A percentile compares a stretch with the other conserved stretches of the same genome.
phyloP scores from a whole-genome alignment of 2,329 filamentous ascomycete genomes.

The Penicillium vulpinum region DNA sequence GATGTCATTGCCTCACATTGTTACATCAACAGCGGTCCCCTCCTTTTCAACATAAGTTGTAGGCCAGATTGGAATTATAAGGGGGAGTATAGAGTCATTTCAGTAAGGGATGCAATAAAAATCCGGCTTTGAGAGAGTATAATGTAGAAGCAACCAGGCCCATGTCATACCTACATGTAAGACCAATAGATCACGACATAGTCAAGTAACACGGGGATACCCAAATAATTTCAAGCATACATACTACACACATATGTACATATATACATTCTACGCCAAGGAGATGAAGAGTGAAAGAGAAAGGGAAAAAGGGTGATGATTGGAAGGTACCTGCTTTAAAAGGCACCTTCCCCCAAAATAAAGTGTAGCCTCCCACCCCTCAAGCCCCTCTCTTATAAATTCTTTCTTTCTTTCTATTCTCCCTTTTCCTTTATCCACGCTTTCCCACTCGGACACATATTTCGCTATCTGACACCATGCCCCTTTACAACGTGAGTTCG shows the following conservation, averaged over 20 bases:
- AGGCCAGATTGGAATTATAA: background rate
- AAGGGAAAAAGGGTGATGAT: background rate
- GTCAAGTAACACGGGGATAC: background rate
- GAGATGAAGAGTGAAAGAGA: background rate
- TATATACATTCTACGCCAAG: background rate
- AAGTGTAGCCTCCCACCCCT: background rate
- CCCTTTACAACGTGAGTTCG: slow-evolving; percentile 41
- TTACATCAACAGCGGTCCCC: background rate
- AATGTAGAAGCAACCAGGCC: background rate
- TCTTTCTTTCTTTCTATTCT: background rate
- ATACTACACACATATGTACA: background rate
- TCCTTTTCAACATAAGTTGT: background rate
- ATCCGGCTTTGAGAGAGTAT: background rate
- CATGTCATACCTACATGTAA: background rate
- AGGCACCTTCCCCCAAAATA: background rate
- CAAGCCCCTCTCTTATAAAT: background rate
- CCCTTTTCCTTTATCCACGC: background rate
- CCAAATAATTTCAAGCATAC: background rate
- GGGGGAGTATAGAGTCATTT: background rate
- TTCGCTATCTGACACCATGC: slow-evolving; percentile 27
- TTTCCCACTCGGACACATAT: background rate
- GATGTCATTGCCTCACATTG: slow-evolving; percentile 2
- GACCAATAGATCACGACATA: background rate
- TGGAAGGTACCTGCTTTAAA: slow-evolving; percentile 10
- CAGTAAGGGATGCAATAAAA: background rate